Base-by-base conservation (phyloP, 805 yeast species). In the Tetrapisispora pingtungensis region DNA sequence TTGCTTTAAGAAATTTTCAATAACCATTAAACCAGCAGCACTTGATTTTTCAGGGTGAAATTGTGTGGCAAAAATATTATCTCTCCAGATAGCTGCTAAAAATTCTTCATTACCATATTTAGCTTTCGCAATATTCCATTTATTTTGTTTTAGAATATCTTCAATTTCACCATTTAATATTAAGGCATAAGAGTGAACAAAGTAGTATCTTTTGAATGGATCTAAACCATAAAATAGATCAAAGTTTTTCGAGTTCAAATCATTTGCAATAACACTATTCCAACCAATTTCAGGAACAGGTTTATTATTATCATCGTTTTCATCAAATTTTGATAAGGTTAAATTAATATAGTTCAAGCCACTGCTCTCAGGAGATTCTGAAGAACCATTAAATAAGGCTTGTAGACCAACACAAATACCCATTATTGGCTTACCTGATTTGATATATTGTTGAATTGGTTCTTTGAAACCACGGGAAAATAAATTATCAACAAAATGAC, bases 1-100 rank as follows among this genome's bases (percentile, higher is more conserved):
- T 43, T 63, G 66, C 33, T 72, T 72, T 53, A 93, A 68, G 59
- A 93, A 93, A 24, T 84, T 75, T 46, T 74, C 73, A 46, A 93
- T 74, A 10, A 90, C 78, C 49, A 75, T 74, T 37, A 93, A 69
- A 40, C 99, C 99, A 4, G 96, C 95, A 19, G 70, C 59, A 12
- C 98, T 98, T 3, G 96, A 86, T 64, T 93, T 93, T 61, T 93
- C 99, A n/a, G 99, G 99, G 65, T 93, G 99, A 65, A 93, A 93
- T 64, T 93, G 99, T 1, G 97, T 93, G 36, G 97, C 96, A 65
- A 93, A 85, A 10, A 90, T 69, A 50, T 87, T 89, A 47, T 73
- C 86, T 56, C 74, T 81, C 27, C 80, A 61, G 40, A 89, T 62
- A 0, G 97, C 93, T 14, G 97, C 94, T 48, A 93, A 69, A 55